Base-by-base conservation (phyloP, 2,329 filamentous ascomycete genomes). In the Penicillium capsulatum region DNA sequence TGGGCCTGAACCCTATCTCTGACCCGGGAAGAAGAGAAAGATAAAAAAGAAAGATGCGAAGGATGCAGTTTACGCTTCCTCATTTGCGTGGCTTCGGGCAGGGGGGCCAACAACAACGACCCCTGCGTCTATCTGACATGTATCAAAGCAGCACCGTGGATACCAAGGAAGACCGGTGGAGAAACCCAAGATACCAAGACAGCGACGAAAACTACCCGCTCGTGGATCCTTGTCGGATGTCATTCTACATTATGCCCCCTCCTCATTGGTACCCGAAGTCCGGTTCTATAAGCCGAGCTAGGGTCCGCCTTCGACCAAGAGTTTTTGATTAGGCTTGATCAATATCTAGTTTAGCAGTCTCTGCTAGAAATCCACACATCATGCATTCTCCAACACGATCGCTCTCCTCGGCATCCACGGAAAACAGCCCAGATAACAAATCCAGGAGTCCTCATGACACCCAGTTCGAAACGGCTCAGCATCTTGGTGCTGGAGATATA, bases 161-260 rank as follows among this genome's bases (percentile, higher is more conserved):
- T 46, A 35, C 43, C 43, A 46, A 42, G 36, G 28, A 40, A 37
- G 7, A 17, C 31, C 30, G n/a, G 36, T 42, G 36, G 33, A 22
- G 30, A 34, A 22, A 11, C 9, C 36, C 33, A 36, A 42, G 29
- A 42, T 24, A 34, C 32, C 42, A 39, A 39, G 39, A 40, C 24
- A 22, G 7, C 31, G 19, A 22, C 19, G 19, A 24, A 29, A 36
- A 31, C 28, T 19, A 15, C 24, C 34, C 22, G 16, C 26, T 15
- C 26, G 19, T 33, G 13, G 17, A 45, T 43, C 39, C 36, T 24
- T 42, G 39, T 26, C 32, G 27, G 33, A 32, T 17, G 32, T 36
- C 37, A 14, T 34, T 26, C 13, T 13, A 40, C 9, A 19, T 17
- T 7, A 17, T 4, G 13, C 7, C n/a, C 19, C 5, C 19, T 5